phyloP scores from a whole-genome alignment of 306 rosid genomes.

The Aeschynomene evenia region DNA sequence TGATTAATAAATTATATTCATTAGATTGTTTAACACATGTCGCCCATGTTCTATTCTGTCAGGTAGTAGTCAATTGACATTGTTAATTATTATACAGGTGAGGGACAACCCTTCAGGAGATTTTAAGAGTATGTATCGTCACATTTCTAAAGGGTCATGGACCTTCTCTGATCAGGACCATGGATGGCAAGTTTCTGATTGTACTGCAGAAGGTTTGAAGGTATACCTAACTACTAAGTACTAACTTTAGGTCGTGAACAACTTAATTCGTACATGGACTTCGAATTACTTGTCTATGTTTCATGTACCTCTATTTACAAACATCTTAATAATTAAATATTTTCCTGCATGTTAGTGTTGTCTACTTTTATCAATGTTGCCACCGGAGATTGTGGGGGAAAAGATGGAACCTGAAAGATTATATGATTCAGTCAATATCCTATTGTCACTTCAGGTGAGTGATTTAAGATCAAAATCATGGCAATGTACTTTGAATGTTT shows the following conservation, averaged over 20 bases:
- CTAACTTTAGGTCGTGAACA: not conserved
- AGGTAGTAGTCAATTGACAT: not conserved
- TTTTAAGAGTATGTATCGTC: constrained; percentile 62
- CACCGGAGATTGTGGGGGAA: constrained; percentile 66
- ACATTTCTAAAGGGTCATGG: constrained; percentile 85
- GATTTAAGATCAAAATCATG: not conserved
- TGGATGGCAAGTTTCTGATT: constrained; percentile 90
- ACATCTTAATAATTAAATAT: no score
- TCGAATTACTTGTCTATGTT: no score
- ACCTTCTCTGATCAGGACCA: constrained; percentile 81
- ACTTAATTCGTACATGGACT: not conserved
- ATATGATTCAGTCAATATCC: constrained; percentile 60
- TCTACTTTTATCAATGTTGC: constrained; percentile 53
- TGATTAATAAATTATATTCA: not conserved
- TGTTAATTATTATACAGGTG: constrained; percentile 37
- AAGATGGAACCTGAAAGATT: constrained; percentile 58
- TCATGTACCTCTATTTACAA: no score
- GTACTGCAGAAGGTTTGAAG: constrained; percentile 78
- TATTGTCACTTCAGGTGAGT: constrained; percentile 65
- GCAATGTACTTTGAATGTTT: no score
- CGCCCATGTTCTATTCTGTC: not conserved
- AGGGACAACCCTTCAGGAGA: constrained; percentile 61
- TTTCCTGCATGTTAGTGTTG: constrained; percentile 50
- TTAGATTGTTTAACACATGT: not conserved
- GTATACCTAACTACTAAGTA: constrained; percentile 20